Conservation (phyloP, 192 early-diverging fungal species). For the Phycomyces blakesleeanus region DNA sequence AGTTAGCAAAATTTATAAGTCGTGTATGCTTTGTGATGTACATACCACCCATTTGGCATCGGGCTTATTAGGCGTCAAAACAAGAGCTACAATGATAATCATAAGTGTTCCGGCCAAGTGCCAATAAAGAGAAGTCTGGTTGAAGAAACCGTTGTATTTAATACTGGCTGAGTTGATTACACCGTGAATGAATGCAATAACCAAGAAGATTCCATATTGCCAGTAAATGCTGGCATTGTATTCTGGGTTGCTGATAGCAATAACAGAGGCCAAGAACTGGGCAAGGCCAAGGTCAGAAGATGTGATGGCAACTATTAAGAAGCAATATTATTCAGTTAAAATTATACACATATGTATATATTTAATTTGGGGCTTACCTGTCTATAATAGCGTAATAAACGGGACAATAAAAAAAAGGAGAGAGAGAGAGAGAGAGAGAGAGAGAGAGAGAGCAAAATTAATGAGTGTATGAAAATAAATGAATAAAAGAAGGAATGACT, state of each 20-base stretch:
- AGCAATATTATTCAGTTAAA: neutral
- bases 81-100: constrained; percentile 45
- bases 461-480: neutral
- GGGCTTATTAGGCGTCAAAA: constrained; percentile 41
- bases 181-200: constrained; percentile 46
- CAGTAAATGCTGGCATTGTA: constrained; percentile 38
- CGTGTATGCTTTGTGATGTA: too few species aligned
- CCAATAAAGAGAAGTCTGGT: constrained; percentile 42
- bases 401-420: neutral
- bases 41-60: constrained; percentile 38
- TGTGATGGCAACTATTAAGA: constrained; percentile 37
- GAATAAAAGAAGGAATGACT: neutral
- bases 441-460: neutral
- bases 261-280: constrained; percentile 44
- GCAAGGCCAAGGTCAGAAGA: constrained; percentile 49
- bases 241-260: constrained; percentile 21
- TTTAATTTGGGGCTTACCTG: neutral
- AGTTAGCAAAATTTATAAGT: neutral
- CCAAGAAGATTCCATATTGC: constrained; percentile 51
- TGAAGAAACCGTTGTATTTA: constrained; percentile 49
- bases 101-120: constrained; percentile 39
- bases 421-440: neutral
- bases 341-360: neutral
- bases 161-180: constrained; percentile 51
- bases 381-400: neutral